A percentile compares a stretch with the other conserved stretches of the same genome.
phyloP scores from a whole-genome alignment of 371 early-diverging fungal species.

The Lichtheimia ramosa region DNA sequence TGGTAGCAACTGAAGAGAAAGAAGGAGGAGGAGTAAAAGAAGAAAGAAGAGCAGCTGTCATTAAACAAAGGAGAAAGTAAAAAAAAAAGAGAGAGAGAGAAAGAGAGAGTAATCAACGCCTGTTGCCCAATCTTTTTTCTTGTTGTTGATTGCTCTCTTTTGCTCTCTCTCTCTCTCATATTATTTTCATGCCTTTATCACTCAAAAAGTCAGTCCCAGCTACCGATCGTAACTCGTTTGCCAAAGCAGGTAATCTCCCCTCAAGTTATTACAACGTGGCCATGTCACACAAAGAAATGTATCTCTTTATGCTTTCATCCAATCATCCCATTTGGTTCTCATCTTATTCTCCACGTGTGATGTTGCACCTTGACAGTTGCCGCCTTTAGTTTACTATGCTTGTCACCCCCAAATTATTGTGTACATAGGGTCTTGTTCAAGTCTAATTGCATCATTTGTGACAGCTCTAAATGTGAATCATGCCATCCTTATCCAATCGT shows the following conservation, averaged over 20 bases:
- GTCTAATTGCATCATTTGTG: no score
- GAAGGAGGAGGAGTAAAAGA: neutral
- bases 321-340: slow-evolving; percentile 1
- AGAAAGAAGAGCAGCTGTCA: slow-evolving; percentile 10
- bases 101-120: neutral
- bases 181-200: neutral
- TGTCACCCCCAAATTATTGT: no score
- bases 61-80: neutral
- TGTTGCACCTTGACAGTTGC: neutral
- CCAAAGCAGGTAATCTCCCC: neutral
- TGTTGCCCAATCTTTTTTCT: neutral
- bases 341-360: slow-evolving; percentile 1
- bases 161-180: no score
- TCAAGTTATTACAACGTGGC: neutral
- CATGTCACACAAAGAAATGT: neutral
- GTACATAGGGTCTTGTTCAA: no score
- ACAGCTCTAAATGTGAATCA: no score
- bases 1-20: neutral
- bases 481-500: no score
- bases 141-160: no score
- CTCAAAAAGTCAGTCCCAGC: neutral
- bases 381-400: neutral
- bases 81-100: neutral
- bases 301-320: neutral
- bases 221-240: neutral